Base-by-base conservation (phyloP, 2,329 filamentous ascomycete genomes). In the Penicillium fuscoglaucum region DNA sequence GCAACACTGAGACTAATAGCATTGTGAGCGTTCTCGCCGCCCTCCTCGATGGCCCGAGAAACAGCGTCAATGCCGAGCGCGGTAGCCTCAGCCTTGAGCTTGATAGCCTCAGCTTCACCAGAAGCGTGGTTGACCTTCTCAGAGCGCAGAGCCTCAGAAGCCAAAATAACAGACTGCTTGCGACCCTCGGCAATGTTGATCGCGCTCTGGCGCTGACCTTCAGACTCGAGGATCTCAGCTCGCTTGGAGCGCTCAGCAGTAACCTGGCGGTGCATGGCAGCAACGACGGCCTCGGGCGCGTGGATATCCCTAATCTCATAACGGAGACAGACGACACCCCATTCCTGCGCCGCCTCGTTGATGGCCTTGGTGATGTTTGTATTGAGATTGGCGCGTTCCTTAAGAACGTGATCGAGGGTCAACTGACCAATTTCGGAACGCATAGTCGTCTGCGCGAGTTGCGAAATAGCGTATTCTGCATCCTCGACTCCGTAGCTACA, bases 221-320 rank as follows among this genome's bases (percentile, higher is more conserved):
- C 95, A 0, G 91, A 96, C 59, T 99, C 95, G 48, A 99, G 83
- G 69, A 99, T 99, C 80, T 99, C 95, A 57, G 95, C 95, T 64
- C 95, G 89, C 84, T 99, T 99, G 71, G 90, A 96, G 43, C 95
- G 90, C 80, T 99, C 95, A 19, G 95, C 95, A 0, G 95, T 98
- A 51, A 99, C 95, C 76, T 98, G 93, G 64, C 95, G 86, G 80
- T 99, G 95, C 95, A 99, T 99, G 70, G 95, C 95, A 70, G 93
- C 91, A 60, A 98, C 93, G 13, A 99, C 95, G 50, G 90, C 89
- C 33, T 88, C 90, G 1, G 95, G 95, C 0, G 95, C 95, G 78
- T 99, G 95, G 70, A 99, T 99, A 76, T 99, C 95, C 66, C 95
- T 85, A 74, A 99, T 99, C 78, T 99, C 95, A 81, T 99, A 99